phyloP scores from a whole-genome alignment of 2,329 filamentous ascomycete genomes.

The Alternaria gaisen region DNA sequence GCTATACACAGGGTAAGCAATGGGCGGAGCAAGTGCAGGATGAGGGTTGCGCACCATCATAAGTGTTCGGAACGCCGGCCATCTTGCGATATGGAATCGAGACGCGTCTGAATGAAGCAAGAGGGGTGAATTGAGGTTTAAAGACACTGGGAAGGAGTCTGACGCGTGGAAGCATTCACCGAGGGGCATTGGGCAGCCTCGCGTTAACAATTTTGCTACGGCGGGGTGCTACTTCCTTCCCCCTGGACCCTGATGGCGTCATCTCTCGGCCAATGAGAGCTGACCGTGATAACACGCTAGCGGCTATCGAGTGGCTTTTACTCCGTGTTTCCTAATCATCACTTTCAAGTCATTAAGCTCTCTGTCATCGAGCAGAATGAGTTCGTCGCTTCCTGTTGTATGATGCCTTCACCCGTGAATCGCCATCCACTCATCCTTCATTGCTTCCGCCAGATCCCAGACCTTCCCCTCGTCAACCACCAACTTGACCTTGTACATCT shows the following conservation, averaged over 20 bases:
- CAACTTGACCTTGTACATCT: constrained; percentile 21
- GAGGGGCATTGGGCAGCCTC: constrained; percentile 12
- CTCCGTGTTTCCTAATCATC: background rate
- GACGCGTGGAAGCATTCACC: constrained; percentile 31
- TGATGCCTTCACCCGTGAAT: constrained; percentile 6
- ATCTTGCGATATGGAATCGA: constrained; percentile 43
- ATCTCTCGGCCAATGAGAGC: constrained; percentile 21
- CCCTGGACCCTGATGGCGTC: constrained; percentile 36
- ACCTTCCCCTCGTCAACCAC: constrained; percentile 25
- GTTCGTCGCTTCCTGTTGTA: background rate
- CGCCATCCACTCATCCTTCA: constrained; percentile 11
- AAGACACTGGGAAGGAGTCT: constrained; percentile 2
- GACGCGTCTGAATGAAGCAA: constrained; percentile 19
- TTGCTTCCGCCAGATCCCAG: constrained; percentile 14
- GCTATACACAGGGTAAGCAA: constrained; percentile 43
- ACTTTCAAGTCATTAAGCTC: background rate
- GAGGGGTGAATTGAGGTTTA: background rate
- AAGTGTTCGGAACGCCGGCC: constrained; percentile 46
- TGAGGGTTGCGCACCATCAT: constrained; percentile 35
- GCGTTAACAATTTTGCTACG: constrained; percentile 29
- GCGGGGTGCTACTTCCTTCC: constrained; percentile 29
- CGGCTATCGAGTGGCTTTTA: background rate
- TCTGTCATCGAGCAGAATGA: background rate
- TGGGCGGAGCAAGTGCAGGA: background rate
- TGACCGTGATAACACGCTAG: constrained; percentile 1